These are phyloP conservation scores for Dioscorea alata DNA, from an alignment of 106 monocot genomes.

Conservation along the genomic window DNA sequence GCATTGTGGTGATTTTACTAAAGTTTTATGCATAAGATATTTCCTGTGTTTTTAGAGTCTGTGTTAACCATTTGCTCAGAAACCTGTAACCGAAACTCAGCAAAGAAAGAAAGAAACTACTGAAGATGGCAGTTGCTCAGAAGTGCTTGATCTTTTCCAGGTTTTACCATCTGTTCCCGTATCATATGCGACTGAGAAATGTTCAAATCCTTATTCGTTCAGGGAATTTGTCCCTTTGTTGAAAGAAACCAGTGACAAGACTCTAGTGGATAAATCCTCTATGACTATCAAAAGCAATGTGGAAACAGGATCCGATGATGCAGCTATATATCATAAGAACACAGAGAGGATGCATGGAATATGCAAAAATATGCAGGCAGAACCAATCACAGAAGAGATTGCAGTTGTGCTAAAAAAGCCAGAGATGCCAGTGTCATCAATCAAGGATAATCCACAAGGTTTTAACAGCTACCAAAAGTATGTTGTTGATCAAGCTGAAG, in stretches of 20 bases:
- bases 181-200: constrained; percentile 28
- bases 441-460: constrained; percentile 10
- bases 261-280: constrained; percentile 6
- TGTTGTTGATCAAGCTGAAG: background rate
- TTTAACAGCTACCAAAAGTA: constrained; percentile 4
- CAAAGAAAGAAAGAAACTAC: constrained; percentile 29
- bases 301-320: constrained; percentile 5
- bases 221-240: constrained; percentile 19
- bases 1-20: background rate
- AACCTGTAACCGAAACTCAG: constrained; percentile 9
- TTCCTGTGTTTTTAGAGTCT: too few species aligned
- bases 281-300: constrained; percentile 13
- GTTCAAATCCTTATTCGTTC: constrained; percentile 12
- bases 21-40: too few species aligned
- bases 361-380: constrained; percentile 11
- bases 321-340: constrained; percentile 9
- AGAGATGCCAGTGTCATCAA: background rate
- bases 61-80: constrained; percentile 14
- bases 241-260: constrained; percentile 20
- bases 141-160: constrained; percentile 55
- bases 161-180: constrained; percentile 46
- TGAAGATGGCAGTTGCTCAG: constrained; percentile 45
- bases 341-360: constrained; percentile 9
- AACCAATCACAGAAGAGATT: constrained; percentile 4
- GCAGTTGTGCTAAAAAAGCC: constrained; percentile 1